Conservation (phyloP, 495 filamentous ascomycete genomes). For the Aspergillus olivimuriae region DNA sequence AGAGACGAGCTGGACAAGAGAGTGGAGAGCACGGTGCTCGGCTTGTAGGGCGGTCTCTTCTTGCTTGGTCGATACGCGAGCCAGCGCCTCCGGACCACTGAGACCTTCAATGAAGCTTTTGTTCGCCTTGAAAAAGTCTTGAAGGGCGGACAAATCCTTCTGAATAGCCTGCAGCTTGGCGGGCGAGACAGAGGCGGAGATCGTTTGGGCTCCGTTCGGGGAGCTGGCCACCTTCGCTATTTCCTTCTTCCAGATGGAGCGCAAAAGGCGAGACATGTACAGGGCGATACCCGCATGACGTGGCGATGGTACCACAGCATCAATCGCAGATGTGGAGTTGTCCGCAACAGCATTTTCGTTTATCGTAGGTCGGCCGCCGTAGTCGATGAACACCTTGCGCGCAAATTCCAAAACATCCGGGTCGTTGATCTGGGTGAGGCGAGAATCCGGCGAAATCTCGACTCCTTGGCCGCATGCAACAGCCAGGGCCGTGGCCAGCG, state of each 20-base stretch:
- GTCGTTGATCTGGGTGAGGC: slow-evolving; percentile 67
- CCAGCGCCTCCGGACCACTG: slow-evolving; percentile 73
- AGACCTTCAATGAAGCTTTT: slow-evolving; percentile 87
- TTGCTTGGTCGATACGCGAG: slow-evolving; percentile 64
- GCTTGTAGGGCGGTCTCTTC: slow-evolving; percentile 86
- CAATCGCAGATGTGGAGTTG: slow-evolving; percentile 53
- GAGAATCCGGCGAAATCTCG: slow-evolving; percentile 64
- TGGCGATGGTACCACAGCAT: slow-evolving; percentile 79
- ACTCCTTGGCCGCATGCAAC: slow-evolving; percentile 92
- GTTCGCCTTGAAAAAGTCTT: slow-evolving; percentile 76
- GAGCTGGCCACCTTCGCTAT: slow-evolving; percentile 50
- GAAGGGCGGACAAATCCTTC: slow-evolving; percentile 68
- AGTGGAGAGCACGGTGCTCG: slow-evolving; percentile 87
- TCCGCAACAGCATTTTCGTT: slow-evolving; percentile 68
- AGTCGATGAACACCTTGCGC: slow-evolving; percentile 80
- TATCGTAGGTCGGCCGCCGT: slow-evolving; percentile 73
- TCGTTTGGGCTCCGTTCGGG: slow-evolving; percentile 48
- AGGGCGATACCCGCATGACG: slow-evolving; percentile 81
- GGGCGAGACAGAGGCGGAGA: slow-evolving; percentile 47
- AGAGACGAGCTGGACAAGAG: slow-evolving; percentile 70
- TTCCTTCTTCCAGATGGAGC: slow-evolving; percentile 74
- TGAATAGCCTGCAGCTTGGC: slow-evolving; percentile 69
- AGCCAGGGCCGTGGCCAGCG: slow-evolving; percentile 81
- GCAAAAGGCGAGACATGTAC: slow-evolving; percentile 78
- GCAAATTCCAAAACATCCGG: slow-evolving; percentile 76